A percentile compares a stretch with the other conserved stretches of the same genome.
These are phyloP conservation scores for Globisporangium perplexum DNA, from an alignment of 352 stramenopile species.

Conservation along the genomic window DNA sequence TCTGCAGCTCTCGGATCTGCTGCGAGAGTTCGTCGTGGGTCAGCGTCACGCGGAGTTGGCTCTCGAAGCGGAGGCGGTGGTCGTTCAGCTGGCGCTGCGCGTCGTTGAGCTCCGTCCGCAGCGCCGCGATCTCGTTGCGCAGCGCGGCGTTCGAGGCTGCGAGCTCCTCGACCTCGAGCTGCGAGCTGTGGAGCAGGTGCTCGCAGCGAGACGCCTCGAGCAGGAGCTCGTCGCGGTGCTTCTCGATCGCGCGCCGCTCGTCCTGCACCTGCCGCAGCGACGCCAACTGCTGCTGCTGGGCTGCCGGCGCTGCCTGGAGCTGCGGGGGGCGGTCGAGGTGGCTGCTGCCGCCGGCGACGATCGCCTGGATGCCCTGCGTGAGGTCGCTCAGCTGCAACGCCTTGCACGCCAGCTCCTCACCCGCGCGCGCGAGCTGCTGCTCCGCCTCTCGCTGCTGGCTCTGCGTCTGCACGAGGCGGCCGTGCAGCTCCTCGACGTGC, in stretches of 20 bases:
- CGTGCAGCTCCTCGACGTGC: constrained; percentile 54
- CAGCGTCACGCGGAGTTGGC: not conserved
- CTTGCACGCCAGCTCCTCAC: constrained; percentile 8
- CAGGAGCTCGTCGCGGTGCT: constrained; percentile 33
- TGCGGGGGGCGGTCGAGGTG: not conserved
- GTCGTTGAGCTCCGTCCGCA: constrained; percentile 25
- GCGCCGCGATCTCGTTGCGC: constrained; percentile 19
- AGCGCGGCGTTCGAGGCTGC: constrained; percentile 23
- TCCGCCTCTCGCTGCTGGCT: constrained; percentile 19
- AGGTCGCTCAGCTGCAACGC: constrained; percentile 4
- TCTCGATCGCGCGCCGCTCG: constrained; percentile 18
- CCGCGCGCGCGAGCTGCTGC: constrained; percentile 10
- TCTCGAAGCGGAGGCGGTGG: not conserved
- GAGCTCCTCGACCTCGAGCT: constrained; percentile 29
- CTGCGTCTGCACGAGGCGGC: constrained; percentile 41
- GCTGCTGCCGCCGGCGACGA: not conserved
- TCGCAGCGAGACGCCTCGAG: constrained; percentile 39
- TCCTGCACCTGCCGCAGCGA: constrained; percentile 16
- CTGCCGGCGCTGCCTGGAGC: not conserved
- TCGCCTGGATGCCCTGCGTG: constrained; percentile 2
- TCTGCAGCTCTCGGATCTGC: constrained; percentile 20
- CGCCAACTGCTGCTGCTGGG: constrained; percentile 8
- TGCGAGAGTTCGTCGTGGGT: constrained; percentile 15
- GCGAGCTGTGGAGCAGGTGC: constrained; percentile 26
- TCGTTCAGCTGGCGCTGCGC: constrained; percentile 14